Conservation (phyloP, 441 rosid species). For the Eruca vesicaria region DNA sequence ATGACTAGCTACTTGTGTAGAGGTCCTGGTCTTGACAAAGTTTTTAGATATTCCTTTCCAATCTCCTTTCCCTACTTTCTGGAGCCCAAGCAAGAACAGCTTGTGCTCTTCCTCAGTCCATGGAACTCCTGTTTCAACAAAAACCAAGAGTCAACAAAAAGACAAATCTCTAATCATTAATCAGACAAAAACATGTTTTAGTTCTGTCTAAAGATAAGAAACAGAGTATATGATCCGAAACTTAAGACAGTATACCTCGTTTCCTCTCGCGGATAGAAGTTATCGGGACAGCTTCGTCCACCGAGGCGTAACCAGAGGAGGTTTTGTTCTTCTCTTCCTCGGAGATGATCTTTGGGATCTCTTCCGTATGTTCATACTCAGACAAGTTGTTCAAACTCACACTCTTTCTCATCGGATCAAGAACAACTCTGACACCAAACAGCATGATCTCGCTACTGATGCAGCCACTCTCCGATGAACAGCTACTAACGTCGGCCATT, state of each 20-base stretch:
- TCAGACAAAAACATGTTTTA: neutral
- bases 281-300: slow-evolving; percentile 65
- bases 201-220: neutral
- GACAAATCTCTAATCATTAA: neutral
- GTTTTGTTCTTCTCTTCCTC: slow-evolving; percentile 34
- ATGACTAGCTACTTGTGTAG: slow-evolving; percentile 89
- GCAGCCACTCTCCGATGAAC: slow-evolving; percentile 13
- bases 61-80: slow-evolving; percentile 82
- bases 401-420: slow-evolving; percentile 82
- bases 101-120: slow-evolving; percentile 92
- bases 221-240: neutral
- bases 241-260: slow-evolving; percentile 54
- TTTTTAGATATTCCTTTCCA: slow-evolving; percentile 84
- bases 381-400: slow-evolving; percentile 83
- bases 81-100: slow-evolving; percentile 66
- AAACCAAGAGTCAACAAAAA: neutral
- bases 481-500: slow-evolving; percentile 13
- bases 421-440: slow-evolving; percentile 82
- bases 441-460: slow-evolving; percentile 69
- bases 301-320: slow-evolving; percentile 64
- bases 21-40: slow-evolving; percentile 75
- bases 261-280: slow-evolving; percentile 66
- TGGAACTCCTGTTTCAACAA: slow-evolving; percentile 56
- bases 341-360: slow-evolving; percentile 4
- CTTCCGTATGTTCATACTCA: slow-evolving; percentile 59